Evolutionary conservation across 371 early-diverging fungal genomes (phyloP).

Genomic region (Mucor irregularis): DNA sequence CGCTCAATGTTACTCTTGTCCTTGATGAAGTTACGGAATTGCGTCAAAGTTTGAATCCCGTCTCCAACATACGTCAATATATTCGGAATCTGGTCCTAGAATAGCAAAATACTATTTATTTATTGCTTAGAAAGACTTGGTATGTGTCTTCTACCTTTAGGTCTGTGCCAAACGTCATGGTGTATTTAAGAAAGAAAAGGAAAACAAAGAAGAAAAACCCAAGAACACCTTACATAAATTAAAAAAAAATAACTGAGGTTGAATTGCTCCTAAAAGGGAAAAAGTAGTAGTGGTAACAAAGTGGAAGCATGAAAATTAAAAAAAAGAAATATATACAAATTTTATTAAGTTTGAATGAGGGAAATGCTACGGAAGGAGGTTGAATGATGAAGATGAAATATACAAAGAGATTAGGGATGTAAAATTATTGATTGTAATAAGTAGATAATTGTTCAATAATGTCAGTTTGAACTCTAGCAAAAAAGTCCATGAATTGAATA

Average conservation of each 20-base stretch:
- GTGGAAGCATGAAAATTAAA: too few species aligned
- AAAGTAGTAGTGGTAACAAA: too few species aligned
- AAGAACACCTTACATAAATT: background rate
- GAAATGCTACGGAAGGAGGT: background rate
- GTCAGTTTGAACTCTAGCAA: conserved; percentile 9
- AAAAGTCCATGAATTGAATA: conserved; percentile 20
- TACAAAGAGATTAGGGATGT: background rate
- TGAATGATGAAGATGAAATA: background rate
- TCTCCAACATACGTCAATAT: conserved; percentile 59
- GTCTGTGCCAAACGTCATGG: conserved; percentile 26
- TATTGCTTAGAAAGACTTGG: too few species aligned
- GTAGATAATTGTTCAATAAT: conserved; percentile 7
- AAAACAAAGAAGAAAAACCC: conserved; percentile 2
- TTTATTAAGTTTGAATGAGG: background rate
- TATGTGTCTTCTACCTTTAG: conserved; percentile 12
- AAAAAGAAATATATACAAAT: background rate
- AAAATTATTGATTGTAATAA: conserved; percentile 5
- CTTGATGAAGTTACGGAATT: conserved; percentile 74
- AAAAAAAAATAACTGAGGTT: too few species aligned
- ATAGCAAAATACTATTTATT: background rate
- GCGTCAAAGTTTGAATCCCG: conserved; percentile 63
- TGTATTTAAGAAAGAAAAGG: background rate
- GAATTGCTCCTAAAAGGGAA: too few species aligned
- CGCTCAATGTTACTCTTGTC: conserved; percentile 74
- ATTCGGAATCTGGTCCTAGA: conserved; percentile 58